Conservation (phyloP, 2,329 filamentous ascomycete species). For the Escovopsis sp. region DNA sequence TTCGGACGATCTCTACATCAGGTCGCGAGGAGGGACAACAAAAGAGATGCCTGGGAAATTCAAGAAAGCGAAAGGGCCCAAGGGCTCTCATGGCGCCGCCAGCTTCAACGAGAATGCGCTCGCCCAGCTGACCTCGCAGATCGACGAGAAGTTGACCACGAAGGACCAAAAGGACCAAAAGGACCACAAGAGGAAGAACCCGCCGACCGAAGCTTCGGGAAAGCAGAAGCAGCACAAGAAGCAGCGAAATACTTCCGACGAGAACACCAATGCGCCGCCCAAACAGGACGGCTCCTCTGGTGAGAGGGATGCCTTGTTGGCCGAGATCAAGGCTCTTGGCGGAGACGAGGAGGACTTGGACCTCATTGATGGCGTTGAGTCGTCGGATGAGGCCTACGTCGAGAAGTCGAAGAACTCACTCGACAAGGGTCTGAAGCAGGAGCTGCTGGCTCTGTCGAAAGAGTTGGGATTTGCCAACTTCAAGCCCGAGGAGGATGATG, state of each 20-base stretch:
- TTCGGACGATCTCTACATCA: too few species aligned
- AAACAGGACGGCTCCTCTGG: conserved; percentile 8
- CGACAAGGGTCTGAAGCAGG: conserved; percentile 26
- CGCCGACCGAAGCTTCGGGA: conserved; percentile 18
- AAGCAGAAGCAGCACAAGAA: conserved; percentile 23
- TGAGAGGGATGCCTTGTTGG: conserved; percentile 31
- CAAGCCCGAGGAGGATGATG: conserved; percentile 20
- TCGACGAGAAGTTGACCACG: conserved; percentile 34
- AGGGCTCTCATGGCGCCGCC: conserved; percentile 8
- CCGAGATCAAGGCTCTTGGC: conserved; percentile 49
- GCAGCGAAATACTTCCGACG: conserved; percentile 12
- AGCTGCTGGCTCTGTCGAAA: conserved; percentile 23
- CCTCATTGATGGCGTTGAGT: conserved; percentile 38
- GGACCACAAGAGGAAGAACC: conserved; percentile 30
- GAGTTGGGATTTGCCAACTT: conserved; percentile 22
- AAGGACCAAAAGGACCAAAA: too few species aligned
- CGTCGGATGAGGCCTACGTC: conserved; percentile 22
- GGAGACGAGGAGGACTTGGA: conserved; percentile 50
- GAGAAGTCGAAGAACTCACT: conserved; percentile 17
- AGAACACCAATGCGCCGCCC: conserved; percentile 6
- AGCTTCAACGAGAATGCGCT: conserved; percentile 35
- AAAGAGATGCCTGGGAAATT: conserved; percentile 20
- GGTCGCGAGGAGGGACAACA: too few species aligned
- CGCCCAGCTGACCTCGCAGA: conserved; percentile 37
- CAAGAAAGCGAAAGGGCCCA: conserved; percentile 21